phyloP scores from a whole-genome alignment of 1,139 yeast species.

The Yamadazyma mexicana region DNA sequence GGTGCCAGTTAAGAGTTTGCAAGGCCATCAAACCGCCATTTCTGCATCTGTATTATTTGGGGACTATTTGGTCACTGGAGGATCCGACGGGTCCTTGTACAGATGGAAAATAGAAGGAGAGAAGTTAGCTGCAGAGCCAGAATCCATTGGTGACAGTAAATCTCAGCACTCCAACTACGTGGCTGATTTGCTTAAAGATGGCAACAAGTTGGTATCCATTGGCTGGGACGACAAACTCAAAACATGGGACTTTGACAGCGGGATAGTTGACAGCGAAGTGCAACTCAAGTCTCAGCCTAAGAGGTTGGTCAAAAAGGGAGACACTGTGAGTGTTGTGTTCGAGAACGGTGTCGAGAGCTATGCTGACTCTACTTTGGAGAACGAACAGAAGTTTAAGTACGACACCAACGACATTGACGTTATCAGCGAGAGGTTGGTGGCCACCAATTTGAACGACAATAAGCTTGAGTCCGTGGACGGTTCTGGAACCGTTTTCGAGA shows the following conservation, averaged over 20 bases:
- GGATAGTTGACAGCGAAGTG: conserved; percentile 24
- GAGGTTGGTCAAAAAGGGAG: conserved; percentile 36
- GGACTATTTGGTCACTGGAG: conserved; percentile 58
- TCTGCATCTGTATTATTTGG: conserved; percentile 44
- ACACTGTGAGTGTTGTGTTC: conserved; percentile 43
- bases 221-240: conserved; percentile 92
- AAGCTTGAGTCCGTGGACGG: conserved; percentile 25
- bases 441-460: conserved; percentile 49
- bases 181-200: conserved; percentile 38
- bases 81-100: conserved; percentile 76
- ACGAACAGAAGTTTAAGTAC: conserved; percentile 28
- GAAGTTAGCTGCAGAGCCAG: conserved; percentile 31
- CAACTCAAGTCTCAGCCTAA: conserved; percentile 65
- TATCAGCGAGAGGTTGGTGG: conserved; percentile 38
- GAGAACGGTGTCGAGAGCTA: conserved; percentile 46
- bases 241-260: conserved; percentile 33
- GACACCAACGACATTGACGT: conserved; percentile 37
- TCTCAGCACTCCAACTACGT: conserved; percentile 57
- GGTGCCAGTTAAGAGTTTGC: conserved; percentile 39
- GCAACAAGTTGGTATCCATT: conserved; percentile 45
- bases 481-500: conserved; percentile 20
- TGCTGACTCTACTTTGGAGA: conserved; percentile 5
- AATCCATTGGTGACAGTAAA: conserved; percentile 21
- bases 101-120: conserved; percentile 48
- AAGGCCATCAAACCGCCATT: conserved; percentile 83